Base-by-base conservation (phyloP, 1,284 basidiomycete species). In the Fomitiporia mediterranea region DNA sequence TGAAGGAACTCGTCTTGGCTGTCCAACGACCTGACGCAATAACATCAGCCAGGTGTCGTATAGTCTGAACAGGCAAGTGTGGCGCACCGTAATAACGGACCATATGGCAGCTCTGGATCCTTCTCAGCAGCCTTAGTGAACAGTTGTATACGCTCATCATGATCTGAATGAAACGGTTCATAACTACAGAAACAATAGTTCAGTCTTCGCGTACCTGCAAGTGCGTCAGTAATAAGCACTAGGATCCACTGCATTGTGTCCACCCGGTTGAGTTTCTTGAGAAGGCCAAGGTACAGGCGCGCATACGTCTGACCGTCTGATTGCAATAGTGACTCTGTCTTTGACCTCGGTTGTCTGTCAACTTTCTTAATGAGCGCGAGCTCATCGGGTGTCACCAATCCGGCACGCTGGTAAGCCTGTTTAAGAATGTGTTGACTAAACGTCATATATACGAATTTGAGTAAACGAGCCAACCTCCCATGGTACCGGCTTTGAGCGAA, bases 201-300 rank as follows among this genome's bases (percentile, higher is more conserved):
- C 5, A 51, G 5, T n/a, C 1, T 8, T 30, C 19, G 70, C 76
- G 52, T 61, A 89, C 91, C 92, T 61, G 82, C 70, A 39, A 99
- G 80, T 64, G 96, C 91, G 72, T 98, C 94, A 30, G 86, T 89
- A 63, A 98, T 90, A 61, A 94, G 80, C 42, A 96, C 91, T 23
- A 99, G 81, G 53, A 98, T 88, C 66, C 84, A 93, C 70, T 97
- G 94, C 72, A 98, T 89, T 3, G 94, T 96, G 70, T 99, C 96
- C 47, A 91, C 86, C 63, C 94, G 77, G 71, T 90, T 89, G 25
- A 98, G 81, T 72, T 97, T 98, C 77, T 93, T 91, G 67, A 99
- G 82, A 21, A 99, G 80, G 59, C 86, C 84, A 43, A 98, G 84
- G 71, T 95, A 98, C 32, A 99, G 79, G n/a, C 83, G 76, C 9